These are phyloP conservation scores for Stagonosporopsis tanaceti DNA, from an alignment of 2,329 filamentous ascomycete genomes.

Conservation along the genomic window DNA sequence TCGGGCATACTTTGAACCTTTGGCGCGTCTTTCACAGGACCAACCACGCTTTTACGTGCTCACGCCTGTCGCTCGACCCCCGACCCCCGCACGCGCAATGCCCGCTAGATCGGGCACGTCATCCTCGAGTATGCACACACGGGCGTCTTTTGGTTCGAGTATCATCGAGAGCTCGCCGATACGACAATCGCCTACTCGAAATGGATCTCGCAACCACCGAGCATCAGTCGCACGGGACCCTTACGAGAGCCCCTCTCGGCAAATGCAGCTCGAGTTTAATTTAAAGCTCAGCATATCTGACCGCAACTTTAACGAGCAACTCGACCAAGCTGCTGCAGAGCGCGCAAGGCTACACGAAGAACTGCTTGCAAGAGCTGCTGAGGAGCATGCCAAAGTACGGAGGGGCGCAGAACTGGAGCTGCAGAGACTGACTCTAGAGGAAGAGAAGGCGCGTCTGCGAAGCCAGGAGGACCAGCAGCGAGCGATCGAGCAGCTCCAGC, in stretches of 20 bases:
- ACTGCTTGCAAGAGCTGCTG: slow-evolving; percentile 70
- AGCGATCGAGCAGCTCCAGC: slow-evolving; percentile 53
- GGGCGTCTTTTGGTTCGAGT: slow-evolving; percentile 43
- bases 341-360: slow-evolving; percentile 69
- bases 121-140: slow-evolving; percentile 46
- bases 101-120: slow-evolving; percentile 44
- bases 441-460: slow-evolving; percentile 45
- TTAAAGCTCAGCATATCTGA: slow-evolving; percentile 53
- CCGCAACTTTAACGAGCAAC: slow-evolving; percentile 61
- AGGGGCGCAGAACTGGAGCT: slow-evolving; percentile 62
- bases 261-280: slow-evolving; percentile 53
- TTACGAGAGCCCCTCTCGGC: slow-evolving; percentile 46
- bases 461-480: slow-evolving; percentile 47
- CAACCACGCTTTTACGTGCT: slow-evolving; percentile 34
- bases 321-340: slow-evolving; percentile 70
- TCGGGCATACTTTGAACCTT: slow-evolving; percentile 22
- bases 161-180: slow-evolving; percentile 42
- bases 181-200: slow-evolving; percentile 44
- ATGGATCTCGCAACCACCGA: slow-evolving; percentile 32
- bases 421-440: slow-evolving; percentile 57
- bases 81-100: slow-evolving; percentile 31
- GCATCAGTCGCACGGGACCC: slow-evolving; percentile 33
- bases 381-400: slow-evolving; percentile 71
- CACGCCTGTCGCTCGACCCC: slow-evolving; percentile 8
- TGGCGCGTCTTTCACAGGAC: slow-evolving; percentile 25